These are phyloP conservation scores for Candida rishiriensis DNA, from an alignment of 805 yeast genomes.

Conservation along the genomic window DNA sequence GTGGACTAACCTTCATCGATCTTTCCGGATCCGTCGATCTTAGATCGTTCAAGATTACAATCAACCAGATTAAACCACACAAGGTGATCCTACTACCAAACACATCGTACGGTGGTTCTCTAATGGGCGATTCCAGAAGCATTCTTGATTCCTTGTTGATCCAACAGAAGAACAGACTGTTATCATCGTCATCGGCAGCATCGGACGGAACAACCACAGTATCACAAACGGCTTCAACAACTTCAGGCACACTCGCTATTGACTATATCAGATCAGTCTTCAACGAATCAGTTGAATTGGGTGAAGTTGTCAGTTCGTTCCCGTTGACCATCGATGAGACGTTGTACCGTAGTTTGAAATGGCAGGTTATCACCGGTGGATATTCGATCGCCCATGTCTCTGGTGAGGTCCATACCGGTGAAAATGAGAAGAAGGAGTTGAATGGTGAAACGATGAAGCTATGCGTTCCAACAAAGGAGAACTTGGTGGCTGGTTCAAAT, in stretches of 20 bases:
- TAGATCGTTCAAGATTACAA: constrained; percentile 72
- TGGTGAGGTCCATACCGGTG: constrained; percentile 46
- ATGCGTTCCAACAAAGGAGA: constrained; percentile 8
- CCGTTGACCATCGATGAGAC: constrained; percentile 67
- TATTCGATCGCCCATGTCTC: constrained; percentile 76
- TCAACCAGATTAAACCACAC: constrained; percentile 75
- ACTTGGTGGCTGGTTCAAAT: constrained; percentile 13
- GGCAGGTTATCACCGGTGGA: constrained; percentile 85
- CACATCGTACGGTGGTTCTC: constrained; percentile 10
- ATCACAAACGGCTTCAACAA: no score
- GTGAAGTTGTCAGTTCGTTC: constrained; percentile 47
- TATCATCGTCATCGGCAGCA: constrained; percentile 12
- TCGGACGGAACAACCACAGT: constrained; percentile 10
- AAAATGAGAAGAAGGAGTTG: constrained; percentile 3
- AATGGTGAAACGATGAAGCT: constrained; percentile 10
- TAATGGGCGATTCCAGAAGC: constrained; percentile 19
- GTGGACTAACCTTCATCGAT: constrained; percentile 75
- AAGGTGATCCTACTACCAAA: constrained; percentile 49
- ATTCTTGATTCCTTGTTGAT: constrained; percentile 17
- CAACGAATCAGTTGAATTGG: constrained; percentile 44
- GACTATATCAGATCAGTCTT: constrained; percentile 28
- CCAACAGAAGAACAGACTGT: constrained; percentile 17
- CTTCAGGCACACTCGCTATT: no score
- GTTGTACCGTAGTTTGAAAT: constrained; percentile 54
- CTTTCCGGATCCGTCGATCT: constrained; percentile 80